Evolutionary conservation across 2,329 filamentous ascomycete genomes (phyloP).

Genomic region (Claviceps quebecensis): DNA sequence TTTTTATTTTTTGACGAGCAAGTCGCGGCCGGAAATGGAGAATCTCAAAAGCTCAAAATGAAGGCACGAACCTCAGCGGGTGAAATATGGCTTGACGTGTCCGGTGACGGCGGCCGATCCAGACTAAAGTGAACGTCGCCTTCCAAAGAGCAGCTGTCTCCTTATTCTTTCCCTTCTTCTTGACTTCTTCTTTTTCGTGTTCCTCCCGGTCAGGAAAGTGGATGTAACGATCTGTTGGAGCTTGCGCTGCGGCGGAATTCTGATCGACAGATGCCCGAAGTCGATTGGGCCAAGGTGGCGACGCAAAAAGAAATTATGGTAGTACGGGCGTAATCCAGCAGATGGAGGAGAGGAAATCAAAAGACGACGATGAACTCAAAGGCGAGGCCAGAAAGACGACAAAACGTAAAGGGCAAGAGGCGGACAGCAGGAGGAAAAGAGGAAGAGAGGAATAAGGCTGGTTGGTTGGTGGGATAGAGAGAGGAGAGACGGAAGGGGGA

Average conservation of each 20-base stretch:
- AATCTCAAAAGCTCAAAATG: conserved; percentile 21
- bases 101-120: neutral
- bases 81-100: neutral
- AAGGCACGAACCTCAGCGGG: conserved; percentile 2
- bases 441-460: neutral
- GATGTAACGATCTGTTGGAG: neutral
- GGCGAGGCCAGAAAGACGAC: conserved; percentile 8
- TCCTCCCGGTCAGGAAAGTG: neutral
- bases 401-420: conserved; percentile 6
- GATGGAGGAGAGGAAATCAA: conserved; percentile 3
- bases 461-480: neutral
- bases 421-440: conserved; percentile 8
- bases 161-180: neutral
- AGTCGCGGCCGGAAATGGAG: conserved; percentile 15
- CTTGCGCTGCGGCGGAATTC: neutral
- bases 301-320: neutral
- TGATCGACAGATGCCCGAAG: neutral
- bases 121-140: neutral
- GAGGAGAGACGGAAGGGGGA: conserved; percentile 8
- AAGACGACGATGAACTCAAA: conserved; percentile 13
- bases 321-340: neutral
- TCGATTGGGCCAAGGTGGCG: conserved; percentile 5
- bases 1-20: conserved; percentile 6
- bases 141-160: conserved; percentile 1
- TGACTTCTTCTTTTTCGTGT: neutral